Evolutionary conservation across 768 basidiomycete genomes (phyloP), one percentile per base, ranked within the genome.

Genomic region (Kwoniella mangroviensis): DNA sequence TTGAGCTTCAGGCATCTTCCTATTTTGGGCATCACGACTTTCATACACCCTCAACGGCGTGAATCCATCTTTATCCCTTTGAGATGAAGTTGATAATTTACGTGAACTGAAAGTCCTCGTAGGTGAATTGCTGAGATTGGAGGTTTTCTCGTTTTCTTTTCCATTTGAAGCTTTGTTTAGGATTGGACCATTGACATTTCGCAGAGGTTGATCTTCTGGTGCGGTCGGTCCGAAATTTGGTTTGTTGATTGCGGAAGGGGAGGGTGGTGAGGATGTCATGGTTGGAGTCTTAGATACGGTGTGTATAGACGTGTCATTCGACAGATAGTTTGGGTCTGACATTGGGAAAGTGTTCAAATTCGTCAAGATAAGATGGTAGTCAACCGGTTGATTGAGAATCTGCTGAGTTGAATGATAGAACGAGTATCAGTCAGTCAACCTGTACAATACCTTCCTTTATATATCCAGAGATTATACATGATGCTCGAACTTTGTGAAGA

Each of bases 121-220:
- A 3, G 45, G 45, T 49, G 45, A 49, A 19, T 49, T 49, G 45
- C 13, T 49, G 10, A 49, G 45, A 34, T 34, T 7, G 34, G 34
- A 5, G 6, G 6, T 34, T 1, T 49, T 49, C 45, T 49, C 45
- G 15, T 49, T 49, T 6, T 24, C 21, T 21, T 13, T 28, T 12
- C n/a, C 54, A 3, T 13, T 17, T 0, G 54, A 24, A 28, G 54
- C n/a, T n/a, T n/a, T n/a, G n/a, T n/a, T n/a, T n/a, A n/a, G n/a
- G n/a, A 7, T 34, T 34, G n/a, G 21, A 55, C 21, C 26, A 55
- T 21, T 55, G n/a, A 42, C 24, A 28, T 63, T 26, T 52, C 51
- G 45, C 15, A 34, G 17, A 19, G 62, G 62, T 41, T 63, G 62
- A 43, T 63, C 62, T 21, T 63, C 62, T 9, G 62, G 62, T 34